Conservation (phyloP, 139 green algal species). For the Chlamydomonas eustigma region DNA sequence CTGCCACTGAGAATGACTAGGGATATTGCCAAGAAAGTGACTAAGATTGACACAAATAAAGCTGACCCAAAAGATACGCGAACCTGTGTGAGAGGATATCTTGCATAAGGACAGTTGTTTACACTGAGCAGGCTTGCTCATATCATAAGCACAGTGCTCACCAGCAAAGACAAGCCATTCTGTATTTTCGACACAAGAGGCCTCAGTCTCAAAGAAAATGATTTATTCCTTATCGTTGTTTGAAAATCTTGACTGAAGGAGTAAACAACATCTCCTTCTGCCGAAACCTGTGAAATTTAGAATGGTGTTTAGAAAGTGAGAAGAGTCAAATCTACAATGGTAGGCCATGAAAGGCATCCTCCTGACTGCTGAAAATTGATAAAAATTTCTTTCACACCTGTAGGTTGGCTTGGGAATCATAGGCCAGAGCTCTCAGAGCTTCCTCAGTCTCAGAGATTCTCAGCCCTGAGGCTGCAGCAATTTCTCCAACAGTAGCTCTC, state of each 20-base stretch:
- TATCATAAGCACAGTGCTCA: too few species aligned
- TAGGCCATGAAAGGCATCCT: not conserved
- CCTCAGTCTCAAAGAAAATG: conserved; percentile 55
- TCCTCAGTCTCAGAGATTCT: conserved; percentile 63
- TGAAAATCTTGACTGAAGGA: conserved; percentile 65
- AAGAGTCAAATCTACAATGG: too few species aligned
- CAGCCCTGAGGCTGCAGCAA: conserved; percentile 59
- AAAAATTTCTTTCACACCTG: conserved; percentile 67
- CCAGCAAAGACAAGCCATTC: not conserved
- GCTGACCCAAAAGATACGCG: conserved; percentile 84
- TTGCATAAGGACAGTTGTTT: too few species aligned
- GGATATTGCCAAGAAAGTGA: conserved; percentile 83
- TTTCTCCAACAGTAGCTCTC: conserved; percentile 61
- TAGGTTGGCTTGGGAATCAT: conserved; percentile 66
- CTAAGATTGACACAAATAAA: conserved; percentile 71
- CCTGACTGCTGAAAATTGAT: too few species aligned
- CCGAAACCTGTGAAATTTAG: conserved; percentile 65
- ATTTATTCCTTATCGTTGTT: conserved; percentile 49
- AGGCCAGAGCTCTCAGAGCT: conserved; percentile 79
- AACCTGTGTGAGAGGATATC: conserved; percentile 32
- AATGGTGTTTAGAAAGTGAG: too few species aligned
- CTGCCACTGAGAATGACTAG: conserved; percentile 50
- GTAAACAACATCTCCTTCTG: conserved; percentile 86
- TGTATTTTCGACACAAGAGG: conserved; percentile 41
- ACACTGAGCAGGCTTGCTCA: too few species aligned